Conservation (phyloP, 2,329 filamentous ascomycete species). For the Apiospora arundinis region DNA sequence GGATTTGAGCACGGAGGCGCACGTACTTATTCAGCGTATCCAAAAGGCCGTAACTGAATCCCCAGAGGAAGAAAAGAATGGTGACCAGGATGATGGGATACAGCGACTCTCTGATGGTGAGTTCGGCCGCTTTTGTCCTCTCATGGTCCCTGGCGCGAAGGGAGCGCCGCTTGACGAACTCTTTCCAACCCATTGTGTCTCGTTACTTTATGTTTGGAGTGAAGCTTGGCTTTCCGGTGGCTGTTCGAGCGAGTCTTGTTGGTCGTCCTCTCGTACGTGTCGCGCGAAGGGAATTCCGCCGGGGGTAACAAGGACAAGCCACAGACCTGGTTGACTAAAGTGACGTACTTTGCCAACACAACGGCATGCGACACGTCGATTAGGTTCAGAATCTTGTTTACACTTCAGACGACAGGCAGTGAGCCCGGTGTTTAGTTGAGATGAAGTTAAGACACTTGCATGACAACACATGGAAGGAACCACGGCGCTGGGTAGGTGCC, state of each 20-base stretch:
- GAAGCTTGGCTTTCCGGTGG: background rate
- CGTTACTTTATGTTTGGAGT: background rate
- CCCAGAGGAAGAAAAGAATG: constrained; percentile 70
- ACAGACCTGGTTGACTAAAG: background rate
- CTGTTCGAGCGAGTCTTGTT: background rate
- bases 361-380: background rate
- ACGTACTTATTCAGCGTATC: constrained; percentile 51
- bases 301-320: background rate
- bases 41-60: constrained; percentile 62
- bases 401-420: background rate
- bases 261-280: background rate
- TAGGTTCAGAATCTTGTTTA: background rate
- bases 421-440: background rate
- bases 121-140: constrained; percentile 61
- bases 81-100: constrained; percentile 71
- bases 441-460: background rate
- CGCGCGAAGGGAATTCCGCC: background rate
- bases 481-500: background rate
- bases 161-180: constrained; percentile 52
- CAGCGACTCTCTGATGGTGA: constrained; percentile 71
- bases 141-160: constrained; percentile 47
- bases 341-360: background rate
- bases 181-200: constrained; percentile 49
- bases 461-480: background rate
- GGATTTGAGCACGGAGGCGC: background rate